These are phyloP conservation scores for Psilocybe cyanescens DNA, from an alignment of 768 basidiomycete species.

Conservation along the genomic window DNA sequence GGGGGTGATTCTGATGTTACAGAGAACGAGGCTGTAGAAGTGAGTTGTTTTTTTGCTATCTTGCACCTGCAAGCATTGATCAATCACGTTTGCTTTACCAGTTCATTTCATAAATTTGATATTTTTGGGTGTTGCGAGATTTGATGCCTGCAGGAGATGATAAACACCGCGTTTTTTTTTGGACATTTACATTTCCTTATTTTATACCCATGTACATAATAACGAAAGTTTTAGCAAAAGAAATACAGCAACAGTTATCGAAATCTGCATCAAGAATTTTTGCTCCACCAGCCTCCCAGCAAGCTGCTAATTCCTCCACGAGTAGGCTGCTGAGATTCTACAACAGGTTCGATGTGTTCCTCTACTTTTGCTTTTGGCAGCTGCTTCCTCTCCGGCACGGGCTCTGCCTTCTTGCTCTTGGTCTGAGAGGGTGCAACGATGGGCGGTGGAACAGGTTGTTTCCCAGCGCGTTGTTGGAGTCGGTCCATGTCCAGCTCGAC, in stretches of 20 bases:
- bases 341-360: conserved; percentile 53
- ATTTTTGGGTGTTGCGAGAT: not conserved
- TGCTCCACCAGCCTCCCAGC: conserved; percentile 87
- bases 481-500: conserved; percentile 84
- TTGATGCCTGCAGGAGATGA: not conserved
- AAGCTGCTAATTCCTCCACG: conserved; percentile 65
- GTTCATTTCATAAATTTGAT: not conserved
- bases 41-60: conserved; percentile 27
- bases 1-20: conserved; percentile 62
- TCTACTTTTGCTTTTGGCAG: conserved; percentile 58
- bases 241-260: not conserved
- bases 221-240: not conserved
- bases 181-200: not conserved
- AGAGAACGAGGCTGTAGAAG: conserved; percentile 58
- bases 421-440: conserved; percentile 24
- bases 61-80: not conserved
- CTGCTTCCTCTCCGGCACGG: conserved; percentile 48
- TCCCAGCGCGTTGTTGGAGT: conserved; percentile 73
- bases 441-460: conserved; percentile 35
- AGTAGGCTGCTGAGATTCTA: conserved; percentile 47
- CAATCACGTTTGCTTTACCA: not conserved
- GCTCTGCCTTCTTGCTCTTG: conserved; percentile 23
- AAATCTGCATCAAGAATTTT: conserved; percentile 8
- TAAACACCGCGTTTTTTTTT: not conserved
- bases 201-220: not conserved